Evolutionary conservation across 306 rosid genomes (phyloP).

Genomic region (Prunus mongolica): DNA sequence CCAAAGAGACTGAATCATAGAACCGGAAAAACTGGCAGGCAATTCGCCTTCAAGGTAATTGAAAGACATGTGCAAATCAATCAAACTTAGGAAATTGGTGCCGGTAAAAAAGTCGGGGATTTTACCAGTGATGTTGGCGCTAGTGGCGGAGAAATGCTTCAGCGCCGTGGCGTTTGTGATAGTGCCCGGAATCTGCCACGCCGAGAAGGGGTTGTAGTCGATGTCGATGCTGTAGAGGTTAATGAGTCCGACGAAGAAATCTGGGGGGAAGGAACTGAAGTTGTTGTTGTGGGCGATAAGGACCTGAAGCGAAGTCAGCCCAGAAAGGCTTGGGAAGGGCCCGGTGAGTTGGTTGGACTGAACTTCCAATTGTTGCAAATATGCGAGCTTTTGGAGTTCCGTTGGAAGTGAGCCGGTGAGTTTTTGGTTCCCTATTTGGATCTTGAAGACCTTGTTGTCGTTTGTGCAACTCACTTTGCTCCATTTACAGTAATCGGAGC

Average conservation of each 20-base stretch:
- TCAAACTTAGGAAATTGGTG: conserved; percentile 40
- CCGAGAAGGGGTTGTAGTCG: conserved; percentile 41
- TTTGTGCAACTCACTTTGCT: conserved; percentile 23
- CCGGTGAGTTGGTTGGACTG: conserved; percentile 50
- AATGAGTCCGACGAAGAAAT: conserved; percentile 49
- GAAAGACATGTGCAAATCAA: conserved; percentile 34
- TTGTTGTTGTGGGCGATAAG: conserved; percentile 45
- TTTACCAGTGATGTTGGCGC: conserved; percentile 36
- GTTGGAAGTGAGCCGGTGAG: conserved; percentile 60
- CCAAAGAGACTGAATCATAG: conserved; percentile 48
- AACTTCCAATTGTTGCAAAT: conserved; percentile 46
- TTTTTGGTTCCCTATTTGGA: conserved; percentile 50
- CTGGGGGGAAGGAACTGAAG: conserved; percentile 44
- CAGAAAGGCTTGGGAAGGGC: conserved; percentile 50
- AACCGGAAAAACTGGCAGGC: conserved; percentile 46
- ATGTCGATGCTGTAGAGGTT: conserved; percentile 33
- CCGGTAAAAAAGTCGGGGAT: conserved; percentile 54
- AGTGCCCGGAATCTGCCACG: conserved; percentile 54
- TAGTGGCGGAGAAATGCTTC: conserved; percentile 36
- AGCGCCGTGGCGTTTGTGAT: conserved; percentile 35
- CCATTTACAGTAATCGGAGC: conserved; percentile 56
- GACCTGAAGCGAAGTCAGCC: conserved; percentile 26
- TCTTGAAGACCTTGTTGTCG: conserved; percentile 26
- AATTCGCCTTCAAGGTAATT: conserved; percentile 57
- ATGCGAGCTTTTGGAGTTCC: conserved; percentile 35